Evolutionary conservation across 805 yeast species (phyloP).

Genomic region (Metschnikowia anglica): DNA sequence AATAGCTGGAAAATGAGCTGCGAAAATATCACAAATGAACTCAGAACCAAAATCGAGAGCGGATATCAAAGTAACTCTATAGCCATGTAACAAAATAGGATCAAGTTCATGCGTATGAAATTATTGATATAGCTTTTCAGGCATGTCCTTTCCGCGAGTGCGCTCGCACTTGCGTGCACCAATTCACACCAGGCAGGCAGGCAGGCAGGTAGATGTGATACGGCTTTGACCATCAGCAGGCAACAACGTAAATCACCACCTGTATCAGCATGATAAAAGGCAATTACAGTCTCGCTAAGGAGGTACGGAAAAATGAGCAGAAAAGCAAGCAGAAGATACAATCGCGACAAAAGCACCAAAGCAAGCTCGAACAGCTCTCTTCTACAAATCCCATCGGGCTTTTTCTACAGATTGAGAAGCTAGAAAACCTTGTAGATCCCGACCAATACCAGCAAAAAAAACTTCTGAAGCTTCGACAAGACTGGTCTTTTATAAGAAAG

Average conservation of each 20-base stretch:
- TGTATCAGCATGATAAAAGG: conserved; percentile 24
- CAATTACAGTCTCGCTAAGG: conserved; percentile 38
- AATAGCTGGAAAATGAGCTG: too few relatives aligned
- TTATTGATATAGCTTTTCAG: background rate
- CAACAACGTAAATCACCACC: background rate
- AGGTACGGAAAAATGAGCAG: conserved; percentile 36
- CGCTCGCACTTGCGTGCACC: conserved; percentile 1
- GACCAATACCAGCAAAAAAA: conserved; percentile 22
- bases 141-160: background rate
- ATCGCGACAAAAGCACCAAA: conserved; percentile 35
- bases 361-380: conserved; percentile 26
- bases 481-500: conserved; percentile 40
- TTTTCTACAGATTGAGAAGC: conserved; percentile 31
- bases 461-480: conserved; percentile 33
- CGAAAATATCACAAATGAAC: too few relatives aligned
- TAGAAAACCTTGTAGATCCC: conserved; percentile 19
- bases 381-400: conserved; percentile 36
- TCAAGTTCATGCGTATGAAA: too few relatives aligned
- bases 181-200: too few relatives aligned
- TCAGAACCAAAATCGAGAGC: too few relatives aligned
- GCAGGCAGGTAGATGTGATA: too few relatives aligned
- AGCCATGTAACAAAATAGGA: too few relatives aligned
- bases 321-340: conserved; percentile 38
- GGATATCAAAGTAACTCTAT: too few relatives aligned
- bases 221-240: background rate